These are phyloP conservation scores for Cavenderia fasciculata DNA, from an alignment of 78 protist genomes.

Conservation along the genomic window DNA sequence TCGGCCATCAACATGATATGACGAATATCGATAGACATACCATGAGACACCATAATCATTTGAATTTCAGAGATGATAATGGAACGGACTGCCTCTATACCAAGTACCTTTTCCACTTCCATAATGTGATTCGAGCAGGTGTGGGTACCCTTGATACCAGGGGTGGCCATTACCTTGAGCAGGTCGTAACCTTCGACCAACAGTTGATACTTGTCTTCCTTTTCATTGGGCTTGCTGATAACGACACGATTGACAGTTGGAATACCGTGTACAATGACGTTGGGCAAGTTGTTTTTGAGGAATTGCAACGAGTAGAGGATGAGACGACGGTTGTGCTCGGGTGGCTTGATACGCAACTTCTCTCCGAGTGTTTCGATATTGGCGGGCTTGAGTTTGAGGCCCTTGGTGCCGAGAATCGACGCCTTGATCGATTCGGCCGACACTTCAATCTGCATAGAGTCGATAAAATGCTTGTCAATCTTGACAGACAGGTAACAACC, in stretches of 20 bases:
- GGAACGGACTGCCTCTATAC: constrained; percentile 98
- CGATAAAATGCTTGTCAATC: constrained; percentile 87
- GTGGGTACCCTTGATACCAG: constrained; percentile 64
- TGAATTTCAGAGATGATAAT: constrained; percentile 95
- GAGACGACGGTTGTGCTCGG: not conserved
- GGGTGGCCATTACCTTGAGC: constrained; percentile 82
- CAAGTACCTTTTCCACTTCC: constrained; percentile 91
- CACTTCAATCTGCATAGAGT: constrained; percentile 83
- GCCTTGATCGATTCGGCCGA: constrained; percentile 32
- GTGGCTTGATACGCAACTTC: constrained; percentile 19
- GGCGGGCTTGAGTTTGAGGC: constrained; percentile 84
- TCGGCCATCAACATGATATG: constrained; percentile 98
- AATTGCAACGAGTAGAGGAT: constrained; percentile 46
- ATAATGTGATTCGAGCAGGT: constrained; percentile 93
- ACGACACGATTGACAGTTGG: constrained; percentile 91
- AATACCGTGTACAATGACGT: constrained; percentile 81
- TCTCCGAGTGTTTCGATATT: too few relatives aligned
- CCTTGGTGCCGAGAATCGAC: constrained; percentile 55
- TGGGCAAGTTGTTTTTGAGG: constrained; percentile 79
- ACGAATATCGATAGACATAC: constrained; percentile 95
- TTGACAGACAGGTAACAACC: constrained; percentile 78
- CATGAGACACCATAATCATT: constrained; percentile 92
- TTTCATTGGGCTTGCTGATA: constrained; percentile 53
- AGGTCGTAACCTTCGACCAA: constrained; percentile 89
- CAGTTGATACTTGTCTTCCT: constrained; percentile 69